Conservation (phyloP, 116 monocot genomes). For the Zostera marina region DNA sequence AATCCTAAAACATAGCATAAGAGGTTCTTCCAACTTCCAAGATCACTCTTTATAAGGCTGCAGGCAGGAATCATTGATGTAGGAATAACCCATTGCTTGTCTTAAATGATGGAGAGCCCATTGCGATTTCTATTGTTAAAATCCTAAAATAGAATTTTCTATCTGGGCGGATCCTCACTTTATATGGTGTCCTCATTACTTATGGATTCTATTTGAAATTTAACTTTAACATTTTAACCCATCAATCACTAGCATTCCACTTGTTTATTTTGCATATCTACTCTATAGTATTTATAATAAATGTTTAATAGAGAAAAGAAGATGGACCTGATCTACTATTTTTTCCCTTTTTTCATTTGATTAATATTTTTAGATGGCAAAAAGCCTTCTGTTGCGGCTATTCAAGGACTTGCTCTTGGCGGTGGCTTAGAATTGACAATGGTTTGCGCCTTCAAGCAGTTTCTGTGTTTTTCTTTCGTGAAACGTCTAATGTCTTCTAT, state of each 20-base stretch:
- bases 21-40: no score
- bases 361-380: conserved; percentile 36
- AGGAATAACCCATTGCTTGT: no score
- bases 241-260: not conserved
- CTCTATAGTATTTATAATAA: not conserved
- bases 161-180: no score
- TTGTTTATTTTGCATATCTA: not conserved
- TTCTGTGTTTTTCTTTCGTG: conserved; percentile 1
- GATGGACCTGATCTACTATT: not conserved
- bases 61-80: no score
- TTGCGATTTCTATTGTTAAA: no score
- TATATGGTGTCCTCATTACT: not conserved
- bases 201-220: not conserved
- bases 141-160: no score
- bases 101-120: no score
- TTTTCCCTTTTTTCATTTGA: not conserved
- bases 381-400: conserved; percentile 94
- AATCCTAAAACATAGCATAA: no score
- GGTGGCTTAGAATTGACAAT: conserved; percentile 86
- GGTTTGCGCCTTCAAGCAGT: conserved; percentile 27
- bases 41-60: no score
- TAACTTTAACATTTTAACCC: no score
- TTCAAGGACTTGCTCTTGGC: conserved; percentile 92
- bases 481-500: not conserved
- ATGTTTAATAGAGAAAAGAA: not conserved